These are phyloP conservation scores for Chaetomium sp. DNA, from an alignment of 2,329 filamentous ascomycete species.

Conservation along the genomic window DNA sequence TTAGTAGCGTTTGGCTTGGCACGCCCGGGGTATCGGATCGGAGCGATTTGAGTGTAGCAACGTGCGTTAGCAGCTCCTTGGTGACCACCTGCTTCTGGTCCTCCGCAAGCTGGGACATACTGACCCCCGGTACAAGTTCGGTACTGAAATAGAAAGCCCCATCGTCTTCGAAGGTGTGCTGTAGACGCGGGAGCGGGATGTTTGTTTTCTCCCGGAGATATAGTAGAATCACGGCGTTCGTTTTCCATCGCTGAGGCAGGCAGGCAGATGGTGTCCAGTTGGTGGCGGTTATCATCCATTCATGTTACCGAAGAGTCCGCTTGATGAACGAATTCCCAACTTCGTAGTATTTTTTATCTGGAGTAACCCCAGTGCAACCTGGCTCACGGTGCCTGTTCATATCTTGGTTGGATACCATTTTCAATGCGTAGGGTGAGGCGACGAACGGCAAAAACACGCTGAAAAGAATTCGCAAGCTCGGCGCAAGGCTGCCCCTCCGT, in stretches of 20 bases:
- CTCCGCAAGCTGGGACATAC: neutral
- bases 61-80: conserved; percentile 4
- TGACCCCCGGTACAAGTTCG: neutral
- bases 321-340: neutral
- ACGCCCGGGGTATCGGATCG: conserved; percentile 8
- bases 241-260: neutral
- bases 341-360: too few species aligned
- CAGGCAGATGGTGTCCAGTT: neutral
- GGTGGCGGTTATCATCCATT: neutral
- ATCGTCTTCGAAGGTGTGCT: neutral
- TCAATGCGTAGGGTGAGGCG: too few species aligned
- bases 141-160: neutral
- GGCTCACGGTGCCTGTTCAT: too few species aligned
- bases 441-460: too few species aligned
- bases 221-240: neutral
- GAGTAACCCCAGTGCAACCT: too few species aligned
- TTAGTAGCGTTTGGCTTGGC: conserved; percentile 2
- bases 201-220: neutral
- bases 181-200: neutral
- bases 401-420: too few species aligned
- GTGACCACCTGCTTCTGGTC: conserved; percentile 1
- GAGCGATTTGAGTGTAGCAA: conserved; percentile 5
- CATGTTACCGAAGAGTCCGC: neutral
- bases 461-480: too few species aligned
- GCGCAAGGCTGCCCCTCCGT: too few species aligned